Evolutionary conservation across 345 rosid species (phyloP).

Genomic region (Populus deltoides): DNA sequence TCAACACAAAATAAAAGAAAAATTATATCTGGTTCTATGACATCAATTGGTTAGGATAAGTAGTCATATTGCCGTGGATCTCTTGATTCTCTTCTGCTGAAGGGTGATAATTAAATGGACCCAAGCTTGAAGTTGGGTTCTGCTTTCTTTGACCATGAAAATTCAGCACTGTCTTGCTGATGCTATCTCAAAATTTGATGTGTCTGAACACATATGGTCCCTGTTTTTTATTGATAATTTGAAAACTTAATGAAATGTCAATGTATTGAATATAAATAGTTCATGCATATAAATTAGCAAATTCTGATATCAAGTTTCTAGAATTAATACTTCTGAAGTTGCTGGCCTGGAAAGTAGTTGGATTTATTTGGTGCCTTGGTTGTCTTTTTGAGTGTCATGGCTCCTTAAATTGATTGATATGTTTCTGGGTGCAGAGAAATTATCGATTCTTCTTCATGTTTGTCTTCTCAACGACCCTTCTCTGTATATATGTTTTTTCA

Average conservation of each 20-base stretch:
- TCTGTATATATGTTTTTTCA: constrained; percentile 79
- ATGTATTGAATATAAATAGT: neutral
- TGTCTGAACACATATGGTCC: neutral
- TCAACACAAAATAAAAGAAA: neutral
- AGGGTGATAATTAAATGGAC: neutral
- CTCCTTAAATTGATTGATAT: neutral
- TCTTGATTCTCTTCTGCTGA: neutral
- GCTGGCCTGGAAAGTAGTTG: neutral
- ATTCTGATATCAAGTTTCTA: neutral
- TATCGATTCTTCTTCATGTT: constrained; percentile 97
- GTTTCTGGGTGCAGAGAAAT: constrained; percentile 72
- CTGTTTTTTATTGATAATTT: neutral
- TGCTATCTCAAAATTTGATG: neutral
- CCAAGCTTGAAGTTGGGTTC: neutral
- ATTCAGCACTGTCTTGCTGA: neutral
- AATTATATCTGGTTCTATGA: neutral
- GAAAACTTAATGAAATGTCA: neutral
- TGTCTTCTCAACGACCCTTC: constrained; percentile 68
- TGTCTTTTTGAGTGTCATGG: neutral
- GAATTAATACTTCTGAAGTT: constrained; percentile 3
- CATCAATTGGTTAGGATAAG: neutral
- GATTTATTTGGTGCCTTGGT: neutral
- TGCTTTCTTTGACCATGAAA: neutral
- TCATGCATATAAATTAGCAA: neutral
- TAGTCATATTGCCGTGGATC: neutral